These are phyloP conservation scores for Claviceps pusilla DNA, from an alignment of 2,329 filamentous ascomycete genomes.

Conservation along the genomic window DNA sequence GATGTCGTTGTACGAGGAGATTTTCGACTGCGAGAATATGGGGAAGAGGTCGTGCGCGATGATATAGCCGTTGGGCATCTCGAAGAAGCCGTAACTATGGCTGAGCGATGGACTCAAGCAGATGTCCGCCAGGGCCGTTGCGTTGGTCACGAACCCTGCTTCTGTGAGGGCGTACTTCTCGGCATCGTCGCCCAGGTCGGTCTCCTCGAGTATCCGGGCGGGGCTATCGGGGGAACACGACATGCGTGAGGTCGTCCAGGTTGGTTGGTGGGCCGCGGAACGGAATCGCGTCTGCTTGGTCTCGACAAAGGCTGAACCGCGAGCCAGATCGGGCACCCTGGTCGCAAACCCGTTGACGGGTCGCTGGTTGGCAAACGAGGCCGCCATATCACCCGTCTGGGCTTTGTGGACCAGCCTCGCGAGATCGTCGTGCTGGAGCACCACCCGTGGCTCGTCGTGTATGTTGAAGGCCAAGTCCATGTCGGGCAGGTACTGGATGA, in stretches of 20 bases:
- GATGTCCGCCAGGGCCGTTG: conserved; percentile 77
- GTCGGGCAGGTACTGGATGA: conserved; percentile 69
- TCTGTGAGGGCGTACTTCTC: conserved; percentile 54
- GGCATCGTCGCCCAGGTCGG: conserved; percentile 53
- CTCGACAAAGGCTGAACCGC: conserved; percentile 61
- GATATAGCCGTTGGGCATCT: conserved; percentile 75
- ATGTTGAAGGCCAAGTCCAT: conserved; percentile 96
- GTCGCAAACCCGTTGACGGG: conserved; percentile 22
- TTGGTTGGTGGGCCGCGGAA: conserved; percentile 71
- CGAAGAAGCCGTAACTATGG: conserved; percentile 76
- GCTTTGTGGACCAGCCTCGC: conserved; percentile 54
- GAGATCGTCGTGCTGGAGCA: conserved; percentile 73
- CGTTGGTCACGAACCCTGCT: conserved; percentile 77
- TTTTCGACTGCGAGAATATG: conserved; percentile 89
- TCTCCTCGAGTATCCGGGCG: conserved; percentile 50
- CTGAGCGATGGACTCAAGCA: conserved; percentile 75
- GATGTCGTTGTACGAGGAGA: conserved; percentile 83
- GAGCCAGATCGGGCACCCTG: conserved; percentile 27
- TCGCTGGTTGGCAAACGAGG: conserved; percentile 52
- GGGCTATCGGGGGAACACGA: conserved; percentile 74
- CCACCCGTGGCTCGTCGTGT: conserved; percentile 83
- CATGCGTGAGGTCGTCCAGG: conserved; percentile 79
- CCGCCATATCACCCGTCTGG: conserved; percentile 48
- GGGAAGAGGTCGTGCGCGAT: conserved; percentile 74
- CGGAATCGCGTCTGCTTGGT: conserved; percentile 74